Percentiles rank a stretch among this genome's conserved stretches.
phyloP scores from a whole-genome alignment of 495 filamentous ascomycete genomes.

The Podospora fimiseda region DNA sequence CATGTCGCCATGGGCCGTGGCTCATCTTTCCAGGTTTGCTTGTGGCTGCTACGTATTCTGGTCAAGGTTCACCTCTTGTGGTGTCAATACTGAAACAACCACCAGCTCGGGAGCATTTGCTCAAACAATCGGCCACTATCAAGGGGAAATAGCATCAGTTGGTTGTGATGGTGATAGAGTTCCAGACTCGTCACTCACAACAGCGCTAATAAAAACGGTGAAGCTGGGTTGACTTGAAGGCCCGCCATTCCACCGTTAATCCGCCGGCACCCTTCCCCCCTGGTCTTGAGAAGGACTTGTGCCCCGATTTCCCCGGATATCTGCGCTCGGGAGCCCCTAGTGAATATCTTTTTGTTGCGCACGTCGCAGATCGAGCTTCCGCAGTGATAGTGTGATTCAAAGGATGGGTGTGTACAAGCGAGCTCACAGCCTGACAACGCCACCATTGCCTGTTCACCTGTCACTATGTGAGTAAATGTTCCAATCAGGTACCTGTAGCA shows the following conservation, averaged over 20 bases:
- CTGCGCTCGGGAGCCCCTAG: neutral
- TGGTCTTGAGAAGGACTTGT: neutral
- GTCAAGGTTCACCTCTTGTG: neutral
- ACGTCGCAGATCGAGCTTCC: conserved; percentile 7
- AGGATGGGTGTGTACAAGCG: too few relatives aligned
- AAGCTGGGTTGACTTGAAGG: neutral
- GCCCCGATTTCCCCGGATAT: conserved; percentile 3
- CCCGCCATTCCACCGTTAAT: conserved; percentile 1
- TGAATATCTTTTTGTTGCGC: neutral
- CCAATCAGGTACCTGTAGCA: neutral
- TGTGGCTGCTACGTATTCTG: too few relatives aligned
- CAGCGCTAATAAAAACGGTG: too few relatives aligned
- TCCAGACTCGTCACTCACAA: too few relatives aligned
- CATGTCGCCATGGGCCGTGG: too few relatives aligned
- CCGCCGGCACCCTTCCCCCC: neutral
- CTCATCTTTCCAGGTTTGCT: too few relatives aligned
- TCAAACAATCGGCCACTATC: neutral
- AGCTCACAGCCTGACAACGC: too few relatives aligned
- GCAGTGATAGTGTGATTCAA: neutral
- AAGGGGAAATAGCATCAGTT: neutral
- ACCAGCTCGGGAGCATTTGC: neutral
- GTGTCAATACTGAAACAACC: neutral
- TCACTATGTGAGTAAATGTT: too few relatives aligned
- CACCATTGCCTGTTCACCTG: too few relatives aligned
- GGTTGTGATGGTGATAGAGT: neutral